Evolutionary conservation across 2,329 filamentous ascomycete species (phyloP).

Genomic region (Ilyonectria robusta): DNA sequence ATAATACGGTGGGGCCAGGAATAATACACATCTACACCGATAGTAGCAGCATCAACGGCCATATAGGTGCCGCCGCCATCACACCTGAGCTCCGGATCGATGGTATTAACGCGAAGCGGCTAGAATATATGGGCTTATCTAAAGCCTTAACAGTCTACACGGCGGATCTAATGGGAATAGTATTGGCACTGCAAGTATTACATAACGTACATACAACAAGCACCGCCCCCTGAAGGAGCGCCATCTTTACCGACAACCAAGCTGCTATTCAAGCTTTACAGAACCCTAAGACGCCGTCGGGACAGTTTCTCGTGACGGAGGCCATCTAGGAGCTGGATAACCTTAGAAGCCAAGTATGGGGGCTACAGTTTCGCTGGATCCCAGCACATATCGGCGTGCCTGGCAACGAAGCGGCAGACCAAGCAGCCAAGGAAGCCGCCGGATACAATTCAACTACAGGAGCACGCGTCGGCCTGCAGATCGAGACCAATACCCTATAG

Average conservation of each 20-base stretch:
- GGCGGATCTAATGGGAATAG: not conserved
- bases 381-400: too few species aligned
- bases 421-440: too few species aligned
- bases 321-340: too few species aligned
- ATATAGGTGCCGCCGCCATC: not conserved
- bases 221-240: not conserved
- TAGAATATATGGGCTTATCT: not conserved
- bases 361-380: too few species aligned
- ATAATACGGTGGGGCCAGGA: not conserved
- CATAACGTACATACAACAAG: not conserved
- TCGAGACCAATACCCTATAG: too few species aligned
- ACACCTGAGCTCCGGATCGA: not conserved
- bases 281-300: too few species aligned
- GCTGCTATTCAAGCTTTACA: too few species aligned
- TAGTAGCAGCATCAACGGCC: not conserved
- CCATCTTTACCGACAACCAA: not conserved
- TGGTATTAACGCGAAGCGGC: not conserved
- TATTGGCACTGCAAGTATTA: not conserved
- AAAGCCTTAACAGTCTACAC: not conserved
- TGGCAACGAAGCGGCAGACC: too few species aligned
- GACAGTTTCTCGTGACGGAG: too few species aligned
- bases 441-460: too few species aligned
- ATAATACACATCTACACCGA: not conserved
- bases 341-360: too few species aligned
- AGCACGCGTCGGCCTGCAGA: too few species aligned